phyloP scores from a whole-genome alignment of 1,284 basidiomycete genomes.

The Ustilago curta region DNA sequence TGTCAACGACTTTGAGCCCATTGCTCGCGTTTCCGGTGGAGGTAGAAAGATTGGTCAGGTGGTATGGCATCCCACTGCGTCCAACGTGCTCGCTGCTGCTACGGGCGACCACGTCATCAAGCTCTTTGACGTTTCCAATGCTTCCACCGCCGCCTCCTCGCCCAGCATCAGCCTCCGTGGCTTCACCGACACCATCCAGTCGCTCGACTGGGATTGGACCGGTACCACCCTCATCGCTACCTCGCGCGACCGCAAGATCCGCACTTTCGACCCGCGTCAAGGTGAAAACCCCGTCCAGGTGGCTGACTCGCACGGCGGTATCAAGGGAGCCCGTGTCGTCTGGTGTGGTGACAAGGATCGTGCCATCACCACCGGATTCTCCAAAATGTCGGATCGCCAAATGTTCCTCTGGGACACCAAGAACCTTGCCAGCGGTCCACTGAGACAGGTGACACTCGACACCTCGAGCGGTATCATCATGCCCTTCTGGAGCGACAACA shows the following conservation, averaged over 20 bases:
- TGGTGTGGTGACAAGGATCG: conserved; percentile 92
- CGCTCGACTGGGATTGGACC: conserved; percentile 83
- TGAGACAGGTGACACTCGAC: conserved; percentile 61
- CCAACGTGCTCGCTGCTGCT: conserved; percentile 86
- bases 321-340: conserved; percentile 88
- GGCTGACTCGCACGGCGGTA: conserved; percentile 88
- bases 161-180: conserved; percentile 75
- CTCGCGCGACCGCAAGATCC: conserved; percentile 91
- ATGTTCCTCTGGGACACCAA: conserved; percentile 74
- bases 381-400: conserved; percentile 92
- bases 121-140: conserved; percentile 80
- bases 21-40: conserved; percentile 71
- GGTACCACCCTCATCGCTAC: conserved; percentile 78
- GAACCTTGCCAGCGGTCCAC: conserved; percentile 47
- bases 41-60: conserved; percentile 90
- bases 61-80: conserved; percentile 90
- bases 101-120: conserved; percentile 90
- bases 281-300: conserved; percentile 83
- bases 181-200: conserved; percentile 89
- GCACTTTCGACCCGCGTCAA: conserved; percentile 87
- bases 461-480: conserved; percentile 83
- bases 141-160: conserved; percentile 64
- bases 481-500: conserved; percentile 92
- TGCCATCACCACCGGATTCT: conserved; percentile 91
- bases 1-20: conserved; percentile 85